phyloP scores from a whole-genome alignment of 2,329 filamentous ascomycete genomes.

The Nectriaceae sp. region DNA sequence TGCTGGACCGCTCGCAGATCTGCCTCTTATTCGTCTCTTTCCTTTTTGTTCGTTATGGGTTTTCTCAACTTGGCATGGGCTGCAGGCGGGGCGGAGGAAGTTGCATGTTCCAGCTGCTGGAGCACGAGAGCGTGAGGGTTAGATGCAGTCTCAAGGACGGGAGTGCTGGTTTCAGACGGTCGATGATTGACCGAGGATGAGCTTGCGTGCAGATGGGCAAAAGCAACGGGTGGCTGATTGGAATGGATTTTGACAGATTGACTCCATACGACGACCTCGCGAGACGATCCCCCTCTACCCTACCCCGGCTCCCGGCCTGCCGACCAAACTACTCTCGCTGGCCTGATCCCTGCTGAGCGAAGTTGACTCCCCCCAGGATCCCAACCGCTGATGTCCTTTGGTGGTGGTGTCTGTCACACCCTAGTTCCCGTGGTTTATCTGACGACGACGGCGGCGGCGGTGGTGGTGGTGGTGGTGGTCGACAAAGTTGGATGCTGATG shows the following conservation, averaged over 20 bases:
- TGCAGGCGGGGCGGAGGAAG: conserved; percentile 9
- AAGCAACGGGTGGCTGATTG: conserved; percentile 27
- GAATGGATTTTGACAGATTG: conserved; percentile 30
- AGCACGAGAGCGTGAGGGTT: conserved; percentile 4
- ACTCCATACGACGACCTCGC: conserved; percentile 24
- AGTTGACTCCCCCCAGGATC: neutral
- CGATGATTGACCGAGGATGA: conserved; percentile 16
- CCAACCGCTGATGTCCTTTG: neutral
- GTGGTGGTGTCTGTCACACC: conserved; percentile 4
- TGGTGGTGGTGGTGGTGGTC: conserved; percentile 18
- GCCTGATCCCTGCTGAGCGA: conserved; percentile 14
- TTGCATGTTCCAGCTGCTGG: conserved; percentile 4
- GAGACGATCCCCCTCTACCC: conserved; percentile 22
- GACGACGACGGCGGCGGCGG: conserved; percentile 16
- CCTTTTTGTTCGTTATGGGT: conserved; percentile 8
- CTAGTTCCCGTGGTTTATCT: conserved; percentile 2
- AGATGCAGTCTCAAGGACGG: conserved; percentile 6
- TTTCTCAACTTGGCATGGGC: conserved; percentile 5
- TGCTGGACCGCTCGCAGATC: conserved; percentile 13
- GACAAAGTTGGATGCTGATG: conserved; percentile 23
- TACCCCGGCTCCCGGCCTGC: conserved; percentile 1
- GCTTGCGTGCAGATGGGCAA: conserved; percentile 19
- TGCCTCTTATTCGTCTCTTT: conserved; percentile 6
- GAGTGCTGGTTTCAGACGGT: conserved; percentile 9
- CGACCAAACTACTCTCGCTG: conserved; percentile 10